phyloP scores from a whole-genome alignment of 306 rosid species.

The Lupinus albus region DNA sequence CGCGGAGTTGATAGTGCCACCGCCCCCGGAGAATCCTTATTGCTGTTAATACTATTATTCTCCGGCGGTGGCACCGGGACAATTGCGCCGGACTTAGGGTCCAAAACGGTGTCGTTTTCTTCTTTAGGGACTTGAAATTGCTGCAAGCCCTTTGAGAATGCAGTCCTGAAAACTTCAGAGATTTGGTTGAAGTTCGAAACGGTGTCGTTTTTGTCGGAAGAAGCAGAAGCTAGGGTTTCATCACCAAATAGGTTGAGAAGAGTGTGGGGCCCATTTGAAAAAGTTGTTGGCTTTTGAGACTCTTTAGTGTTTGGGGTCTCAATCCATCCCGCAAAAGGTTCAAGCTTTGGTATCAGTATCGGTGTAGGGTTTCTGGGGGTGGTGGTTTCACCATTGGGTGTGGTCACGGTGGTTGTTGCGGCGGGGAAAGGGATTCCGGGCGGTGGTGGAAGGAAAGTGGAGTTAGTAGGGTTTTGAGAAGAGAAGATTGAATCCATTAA shows the following conservation, averaged over 20 bases:
- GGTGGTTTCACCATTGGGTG: slow-evolving; percentile 15
- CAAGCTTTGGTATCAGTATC: slow-evolving; percentile 67
- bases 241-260: slow-evolving; percentile 20
- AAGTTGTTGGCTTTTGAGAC: neutral
- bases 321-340: slow-evolving; percentile 62
- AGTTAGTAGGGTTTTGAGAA: slow-evolving; percentile 53
- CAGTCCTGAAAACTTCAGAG: slow-evolving; percentile 60
- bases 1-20: slow-evolving; percentile 2
- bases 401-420: neutral
- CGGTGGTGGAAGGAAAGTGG: slow-evolving; percentile 42
- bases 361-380: slow-evolving; percentile 32
- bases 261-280: slow-evolving; percentile 30
- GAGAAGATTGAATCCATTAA: slow-evolving; percentile 45
- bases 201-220: neutral
- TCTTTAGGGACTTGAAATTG: neutral
- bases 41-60: no score
- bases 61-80: slow-evolving; percentile 52
- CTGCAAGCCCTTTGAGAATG: slow-evolving; percentile 49
- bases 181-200: slow-evolving; percentile 60
- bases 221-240: slow-evolving; percentile 38
- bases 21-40: no score
- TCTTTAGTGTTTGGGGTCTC: slow-evolving; percentile 5
- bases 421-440: slow-evolving; percentile 31
- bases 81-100: slow-evolving; percentile 62
- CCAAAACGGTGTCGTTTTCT: slow-evolving; percentile 27